phyloP scores from a whole-genome alignment of 768 basidiomycete species.

The Hebeloma cylindrosporum region DNA sequence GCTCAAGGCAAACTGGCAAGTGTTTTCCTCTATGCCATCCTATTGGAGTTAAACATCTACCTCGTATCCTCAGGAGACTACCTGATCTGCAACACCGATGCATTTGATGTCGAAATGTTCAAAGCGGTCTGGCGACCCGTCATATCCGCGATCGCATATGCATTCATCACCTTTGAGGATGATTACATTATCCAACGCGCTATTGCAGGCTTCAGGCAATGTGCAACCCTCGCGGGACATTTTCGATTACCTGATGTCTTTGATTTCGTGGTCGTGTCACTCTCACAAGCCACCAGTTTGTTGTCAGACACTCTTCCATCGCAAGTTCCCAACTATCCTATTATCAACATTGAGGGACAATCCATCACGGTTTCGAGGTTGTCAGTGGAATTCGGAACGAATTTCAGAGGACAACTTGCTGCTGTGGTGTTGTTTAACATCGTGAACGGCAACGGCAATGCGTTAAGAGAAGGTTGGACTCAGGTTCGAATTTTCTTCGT shows the following conservation, averaged over 20 bases:
- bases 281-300: conserved; percentile 89
- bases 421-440: conserved; percentile 98
- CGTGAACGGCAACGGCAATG: conserved; percentile 93
- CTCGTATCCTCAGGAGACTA: conserved; percentile 62
- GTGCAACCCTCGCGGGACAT: conserved; percentile 87
- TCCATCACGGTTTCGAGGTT: conserved; percentile 87
- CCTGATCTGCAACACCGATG: conserved; percentile 74
- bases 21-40: conserved; percentile 1
- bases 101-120: conserved; percentile 94
- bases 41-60: conserved; percentile 1
- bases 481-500: conserved; percentile 53
- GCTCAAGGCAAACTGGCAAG: conserved; percentile 79
- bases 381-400: conserved; percentile 91
- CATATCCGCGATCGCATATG: conserved; percentile 92
- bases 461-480: conserved; percentile 92
- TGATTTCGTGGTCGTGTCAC: conserved; percentile 91
- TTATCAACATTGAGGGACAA: conserved; percentile 88
- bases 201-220: conserved; percentile 95
- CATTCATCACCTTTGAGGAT: conserved; percentile 95
- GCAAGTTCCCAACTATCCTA: conserved; percentile 80
- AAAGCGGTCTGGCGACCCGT: conserved; percentile 89
- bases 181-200: conserved; percentile 95
- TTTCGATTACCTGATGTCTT: conserved; percentile 94
- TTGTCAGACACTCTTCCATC: conserved; percentile 70
- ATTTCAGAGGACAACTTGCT: conserved; percentile 93